Base-by-base conservation (phyloP, 1,284 basidiomycete species). In the Marasmius fiardii region DNA sequence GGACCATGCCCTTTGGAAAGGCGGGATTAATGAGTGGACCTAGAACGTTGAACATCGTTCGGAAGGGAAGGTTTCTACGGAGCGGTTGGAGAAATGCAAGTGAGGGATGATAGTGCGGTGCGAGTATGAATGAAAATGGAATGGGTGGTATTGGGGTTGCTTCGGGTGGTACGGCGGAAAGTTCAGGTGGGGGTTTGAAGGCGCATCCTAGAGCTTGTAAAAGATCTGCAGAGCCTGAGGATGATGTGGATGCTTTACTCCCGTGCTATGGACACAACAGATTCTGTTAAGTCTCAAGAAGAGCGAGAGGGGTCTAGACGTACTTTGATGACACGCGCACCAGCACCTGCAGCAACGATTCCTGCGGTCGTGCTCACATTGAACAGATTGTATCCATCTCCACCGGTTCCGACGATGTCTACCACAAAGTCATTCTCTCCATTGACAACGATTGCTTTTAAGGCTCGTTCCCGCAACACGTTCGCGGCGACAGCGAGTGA, bases 361-460 rank as follows among this genome's bases (percentile, higher is more conserved):
- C 86, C 95, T 1, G 96, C 96, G 0, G 94, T 92, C 0, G 96
- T 98, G 65, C 93, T 96, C 44, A 98, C 95, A 69, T 99, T 98
- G 80, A 96, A 99, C 0, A 96, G 91, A 66, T 98, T 93, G 73
- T 96, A 88, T 0, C 95, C 95, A 72, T 98, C 96, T 11, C 96
- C 96, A n/a, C 96, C 96, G 10, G 73, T 74, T 35, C 58, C 81
- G 39, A 83, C 81, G 52, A 88, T 87, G 64, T 89, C 87, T 24
- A 90, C 88, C 23, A 90, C 75, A 60, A 88, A 88, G 64, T 88
- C 85, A 3, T 73, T 68, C 44, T 85, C 82, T 4, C 67, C 67
- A 50, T 82, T 80, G 58, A 83, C 77, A 34, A 92, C 75, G 1
- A 71, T 73, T 0, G 83, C 83, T 54, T 80, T 79, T 49, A 92